Conservation (phyloP, 108 stramenopile genomes). For the Nitzschia putrida region DNA sequence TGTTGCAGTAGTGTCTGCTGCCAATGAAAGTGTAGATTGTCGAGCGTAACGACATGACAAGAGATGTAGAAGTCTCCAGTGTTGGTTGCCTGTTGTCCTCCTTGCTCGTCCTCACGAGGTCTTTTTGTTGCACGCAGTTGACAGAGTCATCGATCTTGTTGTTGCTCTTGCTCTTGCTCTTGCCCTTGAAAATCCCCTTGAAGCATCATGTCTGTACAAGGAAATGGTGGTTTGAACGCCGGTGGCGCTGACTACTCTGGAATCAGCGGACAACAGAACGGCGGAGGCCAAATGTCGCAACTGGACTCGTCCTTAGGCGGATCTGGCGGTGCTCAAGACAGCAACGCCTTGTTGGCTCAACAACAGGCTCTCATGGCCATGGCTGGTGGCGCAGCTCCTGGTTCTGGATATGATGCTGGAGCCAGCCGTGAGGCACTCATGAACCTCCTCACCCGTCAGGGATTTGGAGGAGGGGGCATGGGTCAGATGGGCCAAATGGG, state of each 20-base stretch:
- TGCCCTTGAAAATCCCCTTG: no score
- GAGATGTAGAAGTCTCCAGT: no score
- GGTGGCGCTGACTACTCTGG: not conserved
- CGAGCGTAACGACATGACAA: no score
- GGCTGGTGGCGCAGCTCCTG: conserved; percentile 22
- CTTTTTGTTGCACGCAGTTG: no score
- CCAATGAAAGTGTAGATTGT: no score
- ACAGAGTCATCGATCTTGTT: no score
- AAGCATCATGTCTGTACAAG: not conserved
- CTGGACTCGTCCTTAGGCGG: conserved; percentile 13
- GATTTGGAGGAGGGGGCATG: conserved; percentile 37
- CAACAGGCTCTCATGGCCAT: conserved; percentile 39
- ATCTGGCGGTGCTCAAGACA: conserved; percentile 7
- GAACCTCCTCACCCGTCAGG: conserved; percentile 40
- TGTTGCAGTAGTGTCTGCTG: no score
- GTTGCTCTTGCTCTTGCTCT: no score
- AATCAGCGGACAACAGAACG: not conserved
- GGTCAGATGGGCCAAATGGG: conserved; percentile 24
- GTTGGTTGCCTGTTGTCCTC: no score
- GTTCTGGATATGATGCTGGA: conserved; percentile 34
- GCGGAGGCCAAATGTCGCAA: conserved; percentile 4
- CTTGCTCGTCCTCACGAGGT: no score
- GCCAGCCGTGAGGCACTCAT: conserved; percentile 41
- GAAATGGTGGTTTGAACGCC: not conserved
- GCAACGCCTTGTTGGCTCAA: conserved; percentile 30